These are phyloP conservation scores for Botrytis porri DNA, from an alignment of 2,329 filamentous ascomycete genomes.

Conservation along the genomic window DNA sequence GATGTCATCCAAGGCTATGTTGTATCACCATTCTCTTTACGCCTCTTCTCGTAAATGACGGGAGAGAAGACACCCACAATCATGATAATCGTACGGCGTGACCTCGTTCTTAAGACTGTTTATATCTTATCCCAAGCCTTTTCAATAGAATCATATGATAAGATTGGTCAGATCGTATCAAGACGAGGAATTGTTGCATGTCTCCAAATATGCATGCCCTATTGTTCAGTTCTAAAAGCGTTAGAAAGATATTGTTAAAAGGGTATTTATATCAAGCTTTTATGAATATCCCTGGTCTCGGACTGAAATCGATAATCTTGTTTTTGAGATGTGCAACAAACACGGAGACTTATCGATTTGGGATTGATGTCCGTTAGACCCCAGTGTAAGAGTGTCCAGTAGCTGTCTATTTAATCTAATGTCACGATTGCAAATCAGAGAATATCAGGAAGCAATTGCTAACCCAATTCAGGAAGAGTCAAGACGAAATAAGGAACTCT, in stretches of 20 bases:
- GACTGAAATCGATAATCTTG: not conserved
- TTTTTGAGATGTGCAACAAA: constrained; percentile 11
- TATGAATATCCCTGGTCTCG: not conserved
- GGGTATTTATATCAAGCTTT: not conserved
- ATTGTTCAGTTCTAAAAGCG: not conserved
- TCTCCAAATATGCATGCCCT: not conserved
- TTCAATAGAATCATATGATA: not conserved
- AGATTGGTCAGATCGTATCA: not conserved
- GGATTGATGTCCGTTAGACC: not conserved
- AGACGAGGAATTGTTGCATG: not conserved
- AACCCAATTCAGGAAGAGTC: not conserved
- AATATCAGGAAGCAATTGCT: not conserved
- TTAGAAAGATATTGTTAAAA: not conserved
- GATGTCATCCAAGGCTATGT: too few species aligned
- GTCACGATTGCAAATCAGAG: accelerated
- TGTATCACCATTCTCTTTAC: not conserved
- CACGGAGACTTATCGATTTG: not conserved
- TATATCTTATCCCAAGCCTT: not conserved
- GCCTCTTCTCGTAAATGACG: too few species aligned
- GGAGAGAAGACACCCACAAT: not conserved
- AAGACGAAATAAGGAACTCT: not conserved
- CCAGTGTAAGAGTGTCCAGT: not conserved
- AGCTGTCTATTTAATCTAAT: not conserved
- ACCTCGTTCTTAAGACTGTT: not conserved
- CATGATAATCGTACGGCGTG: not conserved